Evolutionary conservation across 106 monocot species (phyloP).

Genomic region (Acorus gramineus): DNA sequence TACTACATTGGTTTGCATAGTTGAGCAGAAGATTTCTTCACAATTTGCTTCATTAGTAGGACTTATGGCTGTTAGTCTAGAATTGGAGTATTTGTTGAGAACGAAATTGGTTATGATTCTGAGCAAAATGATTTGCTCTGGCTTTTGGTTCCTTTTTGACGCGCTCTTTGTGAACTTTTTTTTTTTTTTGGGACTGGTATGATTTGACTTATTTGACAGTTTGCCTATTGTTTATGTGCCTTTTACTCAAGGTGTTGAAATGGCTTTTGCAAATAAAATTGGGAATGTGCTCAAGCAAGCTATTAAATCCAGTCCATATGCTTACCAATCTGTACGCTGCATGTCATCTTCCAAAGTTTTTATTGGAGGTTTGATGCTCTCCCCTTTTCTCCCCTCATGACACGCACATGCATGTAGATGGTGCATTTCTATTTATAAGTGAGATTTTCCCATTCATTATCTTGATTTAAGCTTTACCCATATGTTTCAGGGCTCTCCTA

Average conservation of each 20-base stretch:
- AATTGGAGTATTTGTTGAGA: too few species aligned
- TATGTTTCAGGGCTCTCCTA: constrained; percentile 57
- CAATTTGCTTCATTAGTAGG: too few species aligned
- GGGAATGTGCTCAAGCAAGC: constrained; percentile 62
- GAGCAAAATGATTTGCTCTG: too few species aligned
- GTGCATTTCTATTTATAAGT: neutral
- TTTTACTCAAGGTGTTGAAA: constrained; percentile 9
- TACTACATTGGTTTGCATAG: too few species aligned
- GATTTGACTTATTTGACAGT: too few species aligned
- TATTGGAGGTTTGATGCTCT: constrained; percentile 48
- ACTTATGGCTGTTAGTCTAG: too few species aligned
- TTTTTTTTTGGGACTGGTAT: too few species aligned
- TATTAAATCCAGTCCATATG: constrained; percentile 26
- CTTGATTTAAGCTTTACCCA: neutral
- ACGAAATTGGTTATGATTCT: too few species aligned
- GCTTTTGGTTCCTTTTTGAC: too few species aligned
- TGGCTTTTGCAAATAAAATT: constrained; percentile 55
- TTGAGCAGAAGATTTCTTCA: too few species aligned
- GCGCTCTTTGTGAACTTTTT: too few species aligned
- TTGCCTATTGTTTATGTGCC: too few species aligned
- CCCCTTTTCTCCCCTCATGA: neutral
- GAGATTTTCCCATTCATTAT: neutral
- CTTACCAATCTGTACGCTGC: constrained; percentile 60
- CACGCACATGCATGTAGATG: neutral
- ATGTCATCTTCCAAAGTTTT: constrained; percentile 86